Conservation (phyloP, 2,329 filamentous ascomycete genomes). For the Periconia sp. region DNA sequence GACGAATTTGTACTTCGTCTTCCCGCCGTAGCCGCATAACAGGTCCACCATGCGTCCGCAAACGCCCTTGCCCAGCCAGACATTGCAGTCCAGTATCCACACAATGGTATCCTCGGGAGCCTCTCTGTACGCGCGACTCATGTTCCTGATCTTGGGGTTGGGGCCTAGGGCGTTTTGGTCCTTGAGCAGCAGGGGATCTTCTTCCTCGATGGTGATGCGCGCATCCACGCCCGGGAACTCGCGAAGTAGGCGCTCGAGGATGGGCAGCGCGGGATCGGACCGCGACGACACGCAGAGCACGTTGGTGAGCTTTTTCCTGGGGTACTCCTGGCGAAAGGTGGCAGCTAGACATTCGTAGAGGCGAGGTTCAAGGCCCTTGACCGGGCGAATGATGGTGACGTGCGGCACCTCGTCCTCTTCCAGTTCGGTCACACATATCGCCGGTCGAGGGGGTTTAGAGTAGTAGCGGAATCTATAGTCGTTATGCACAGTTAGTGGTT, state of each 20-base stretch:
- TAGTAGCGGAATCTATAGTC: conserved; percentile 58
- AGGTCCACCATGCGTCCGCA: conserved; percentile 87
- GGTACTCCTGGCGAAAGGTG: conserved; percentile 81
- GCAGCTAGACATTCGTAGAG: conserved; percentile 92
- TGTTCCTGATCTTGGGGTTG: conserved; percentile 98
- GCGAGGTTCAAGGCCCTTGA: conserved; percentile 87
- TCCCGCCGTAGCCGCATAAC: conserved; percentile 68
- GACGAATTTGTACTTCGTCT: conserved; percentile 76
- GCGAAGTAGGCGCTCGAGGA: conserved; percentile 69
- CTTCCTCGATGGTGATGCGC: conserved; percentile 75
- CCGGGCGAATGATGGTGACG: conserved; percentile 87
- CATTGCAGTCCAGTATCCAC: conserved; percentile 95
- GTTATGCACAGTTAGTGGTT: conserved; percentile 6
- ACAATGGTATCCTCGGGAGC: conserved; percentile 75
- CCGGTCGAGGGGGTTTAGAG: conserved; percentile 47
- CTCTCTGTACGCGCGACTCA: conserved; percentile 89
- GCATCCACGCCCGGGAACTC: conserved; percentile 75
- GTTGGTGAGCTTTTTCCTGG: conserved; percentile 72
- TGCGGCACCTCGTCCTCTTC: conserved; percentile 63
- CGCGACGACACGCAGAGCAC: conserved; percentile 78
- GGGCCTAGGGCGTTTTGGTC: conserved; percentile 68
- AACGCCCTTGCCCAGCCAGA: conserved; percentile 82
- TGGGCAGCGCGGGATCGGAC: conserved; percentile 74
- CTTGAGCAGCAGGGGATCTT: conserved; percentile 70
- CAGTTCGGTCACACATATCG: conserved; percentile 43